phyloP scores from a whole-genome alignment of 495 filamentous ascomycete species.

The Oidiodendron maius region DNA sequence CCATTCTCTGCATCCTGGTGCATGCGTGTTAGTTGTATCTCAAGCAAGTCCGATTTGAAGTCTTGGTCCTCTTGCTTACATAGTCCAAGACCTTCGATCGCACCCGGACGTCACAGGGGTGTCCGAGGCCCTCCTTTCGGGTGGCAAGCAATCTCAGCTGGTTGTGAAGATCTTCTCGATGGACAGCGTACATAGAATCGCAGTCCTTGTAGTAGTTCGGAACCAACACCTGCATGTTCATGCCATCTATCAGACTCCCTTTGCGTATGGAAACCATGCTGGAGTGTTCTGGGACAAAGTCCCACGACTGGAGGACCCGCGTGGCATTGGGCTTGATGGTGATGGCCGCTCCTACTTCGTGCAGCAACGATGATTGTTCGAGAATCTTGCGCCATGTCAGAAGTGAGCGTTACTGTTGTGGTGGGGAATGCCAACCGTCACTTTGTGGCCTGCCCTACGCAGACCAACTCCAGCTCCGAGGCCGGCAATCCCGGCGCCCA shows the following conservation, averaged over 20 bases:
- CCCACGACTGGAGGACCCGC: background rate
- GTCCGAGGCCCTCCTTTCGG: background rate
- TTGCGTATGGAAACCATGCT: background rate
- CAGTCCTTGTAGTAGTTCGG: background rate
- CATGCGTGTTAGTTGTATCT: background rate
- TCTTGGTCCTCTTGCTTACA: background rate
- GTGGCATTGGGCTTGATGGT: background rate
- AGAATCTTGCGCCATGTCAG: background rate
- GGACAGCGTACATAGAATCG: background rate
- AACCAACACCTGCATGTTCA: background rate
- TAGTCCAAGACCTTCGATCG: background rate
- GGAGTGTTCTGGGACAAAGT: background rate
- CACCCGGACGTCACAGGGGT: background rate
- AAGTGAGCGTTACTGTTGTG: background rate
- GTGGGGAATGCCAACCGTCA: background rate
- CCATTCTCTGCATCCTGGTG: background rate
- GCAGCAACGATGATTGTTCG: background rate
- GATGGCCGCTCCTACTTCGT: background rate
- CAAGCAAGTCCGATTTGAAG: too few species aligned
- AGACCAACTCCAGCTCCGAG: background rate
- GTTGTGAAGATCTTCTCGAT: background rate
- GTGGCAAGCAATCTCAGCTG: background rate
- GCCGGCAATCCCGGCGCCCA: slow-evolving; percentile 2
- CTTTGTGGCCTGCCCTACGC: background rate
- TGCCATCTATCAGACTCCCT: background rate